Evolutionary conservation across 139 green algal genomes (phyloP).

Genomic region (Chlorella sp.): DNA sequence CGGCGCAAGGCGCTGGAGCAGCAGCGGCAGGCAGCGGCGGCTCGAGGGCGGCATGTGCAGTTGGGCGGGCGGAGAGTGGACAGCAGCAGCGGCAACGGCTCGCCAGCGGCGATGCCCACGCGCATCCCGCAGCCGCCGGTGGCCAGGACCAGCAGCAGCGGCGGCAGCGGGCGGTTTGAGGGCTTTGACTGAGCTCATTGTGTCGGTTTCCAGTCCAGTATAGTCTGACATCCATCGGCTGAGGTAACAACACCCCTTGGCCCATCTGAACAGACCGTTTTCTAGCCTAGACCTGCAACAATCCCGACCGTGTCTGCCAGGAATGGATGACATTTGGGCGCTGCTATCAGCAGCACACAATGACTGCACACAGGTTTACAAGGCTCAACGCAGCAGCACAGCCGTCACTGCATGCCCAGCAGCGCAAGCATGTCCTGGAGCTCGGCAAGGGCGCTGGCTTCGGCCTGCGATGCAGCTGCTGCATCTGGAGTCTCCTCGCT

Average conservation of each 20-base stretch:
- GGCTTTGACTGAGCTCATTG: constrained; percentile 17
- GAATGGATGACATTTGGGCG: no score
- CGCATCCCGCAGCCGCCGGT: neutral
- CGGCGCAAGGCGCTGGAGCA: neutral
- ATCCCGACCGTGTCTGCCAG: no score
- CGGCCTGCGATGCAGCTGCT: neutral
- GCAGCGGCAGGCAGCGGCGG: neutral
- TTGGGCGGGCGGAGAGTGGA: neutral
- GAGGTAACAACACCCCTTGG: no score
- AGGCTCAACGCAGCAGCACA: neutral
- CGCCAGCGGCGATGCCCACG: no score
- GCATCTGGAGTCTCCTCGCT: no score
- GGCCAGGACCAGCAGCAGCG: no score
- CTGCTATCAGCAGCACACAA: neutral
- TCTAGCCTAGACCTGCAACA: no score
- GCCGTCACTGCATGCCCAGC: constrained; percentile 1
- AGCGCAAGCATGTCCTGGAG: constrained; percentile 15
- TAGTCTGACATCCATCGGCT: no score
- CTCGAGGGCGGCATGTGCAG: constrained; percentile 22
- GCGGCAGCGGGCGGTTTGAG: neutral
- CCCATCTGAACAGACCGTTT: no score
- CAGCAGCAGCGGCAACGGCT: neutral
- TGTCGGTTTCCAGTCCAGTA: no score
- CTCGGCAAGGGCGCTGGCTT: neutral
- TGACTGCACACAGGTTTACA: neutral